phyloP scores from a whole-genome alignment of 176 grass and related monocot genomes.

The Oropetium thomaeum region DNA sequence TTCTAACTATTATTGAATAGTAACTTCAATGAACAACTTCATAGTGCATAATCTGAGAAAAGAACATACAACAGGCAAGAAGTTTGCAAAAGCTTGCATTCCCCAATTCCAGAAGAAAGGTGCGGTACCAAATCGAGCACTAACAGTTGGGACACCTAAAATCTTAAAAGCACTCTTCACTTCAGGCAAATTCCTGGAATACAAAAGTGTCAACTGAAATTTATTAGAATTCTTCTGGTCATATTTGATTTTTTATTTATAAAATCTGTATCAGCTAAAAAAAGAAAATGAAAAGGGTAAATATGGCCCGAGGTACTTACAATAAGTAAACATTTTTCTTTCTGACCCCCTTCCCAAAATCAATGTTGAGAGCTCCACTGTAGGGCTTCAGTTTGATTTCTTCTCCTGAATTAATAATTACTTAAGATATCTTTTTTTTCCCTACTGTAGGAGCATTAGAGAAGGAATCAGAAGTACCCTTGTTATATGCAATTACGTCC shows the following conservation, averaged over 20 bases:
- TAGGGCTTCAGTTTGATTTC: slow-evolving; percentile 89
- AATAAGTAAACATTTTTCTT: slow-evolving; percentile 90
- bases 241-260: background rate
- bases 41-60: slow-evolving; percentile 3
- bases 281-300: background rate
- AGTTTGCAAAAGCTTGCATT: slow-evolving; percentile 88
- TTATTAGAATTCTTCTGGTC: background rate
- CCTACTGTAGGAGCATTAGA: background rate
- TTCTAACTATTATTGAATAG: background rate
- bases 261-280: background rate
- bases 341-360: slow-evolving; percentile 86
- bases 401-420: slow-evolving; percentile 59
- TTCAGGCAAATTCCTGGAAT: slow-evolving; percentile 90
- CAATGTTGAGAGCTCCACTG: slow-evolving; percentile 76
- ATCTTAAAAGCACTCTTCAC: slow-evolving; percentile 81
- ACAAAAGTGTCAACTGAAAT: slow-evolving; percentile 4
- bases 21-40: background rate
- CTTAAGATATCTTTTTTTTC: background rate
- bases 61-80: slow-evolving; percentile 72
- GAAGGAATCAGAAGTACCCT: slow-evolving; percentile 44
- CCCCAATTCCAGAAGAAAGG: slow-evolving; percentile 99
- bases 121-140: slow-evolving; percentile 88
- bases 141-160: slow-evolving; percentile 89
- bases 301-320: slow-evolving; percentile 41
- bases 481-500: slow-evolving; percentile 96